These are phyloP conservation scores for Ophiorrhiza pumila DNA, from an alignment of 257 asterid genomes.

Conservation along the genomic window DNA sequence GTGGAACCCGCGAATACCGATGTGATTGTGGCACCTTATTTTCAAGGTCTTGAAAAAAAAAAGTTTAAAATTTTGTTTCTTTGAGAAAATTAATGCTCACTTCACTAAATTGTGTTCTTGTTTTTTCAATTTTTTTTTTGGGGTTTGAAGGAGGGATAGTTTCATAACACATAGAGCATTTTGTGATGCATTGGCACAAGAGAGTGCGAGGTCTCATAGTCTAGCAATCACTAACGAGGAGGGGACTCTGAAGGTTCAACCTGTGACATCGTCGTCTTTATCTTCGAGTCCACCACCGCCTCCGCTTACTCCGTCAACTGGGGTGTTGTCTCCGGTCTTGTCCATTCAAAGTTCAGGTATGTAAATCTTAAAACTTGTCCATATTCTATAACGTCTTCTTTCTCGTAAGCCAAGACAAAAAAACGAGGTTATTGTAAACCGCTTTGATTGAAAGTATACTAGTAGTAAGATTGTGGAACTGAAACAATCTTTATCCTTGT, in stretches of 20 bases:
- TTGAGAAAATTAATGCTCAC: background rate
- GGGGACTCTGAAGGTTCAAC: constrained; percentile 33
- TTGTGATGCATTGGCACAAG: constrained; percentile 91
- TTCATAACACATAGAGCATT: constrained; percentile 86
- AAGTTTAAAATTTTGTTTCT: background rate
- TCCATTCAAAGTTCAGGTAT: constrained; percentile 94
- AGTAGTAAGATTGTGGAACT: constrained; percentile 5
- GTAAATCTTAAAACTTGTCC: constrained; percentile 40
- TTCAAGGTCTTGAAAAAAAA: constrained; percentile 45
- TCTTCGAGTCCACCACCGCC: constrained; percentile 77
- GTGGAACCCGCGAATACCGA: constrained; percentile 86
- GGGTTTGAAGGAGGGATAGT: constrained; percentile 69
- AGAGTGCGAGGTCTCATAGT: constrained; percentile 45
- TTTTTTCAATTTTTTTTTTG: background rate
- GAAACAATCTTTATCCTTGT: background rate
- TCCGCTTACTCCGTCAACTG: constrained; percentile 86
- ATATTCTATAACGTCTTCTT: constrained; percentile 3
- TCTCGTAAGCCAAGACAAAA: constrained; percentile 16
- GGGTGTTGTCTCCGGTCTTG: constrained; percentile 72
- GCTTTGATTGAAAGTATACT: constrained; percentile 2
- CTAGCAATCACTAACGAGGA: constrained; percentile 23
- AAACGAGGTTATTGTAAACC: constrained; percentile 19
- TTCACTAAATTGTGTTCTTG: background rate
- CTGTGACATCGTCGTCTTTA: constrained; percentile 20
- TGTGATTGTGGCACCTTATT: constrained; percentile 93